Evolutionary conservation across 352 stramenopile genomes (phyloP).

Genomic region (Bremia lactucae): DNA sequence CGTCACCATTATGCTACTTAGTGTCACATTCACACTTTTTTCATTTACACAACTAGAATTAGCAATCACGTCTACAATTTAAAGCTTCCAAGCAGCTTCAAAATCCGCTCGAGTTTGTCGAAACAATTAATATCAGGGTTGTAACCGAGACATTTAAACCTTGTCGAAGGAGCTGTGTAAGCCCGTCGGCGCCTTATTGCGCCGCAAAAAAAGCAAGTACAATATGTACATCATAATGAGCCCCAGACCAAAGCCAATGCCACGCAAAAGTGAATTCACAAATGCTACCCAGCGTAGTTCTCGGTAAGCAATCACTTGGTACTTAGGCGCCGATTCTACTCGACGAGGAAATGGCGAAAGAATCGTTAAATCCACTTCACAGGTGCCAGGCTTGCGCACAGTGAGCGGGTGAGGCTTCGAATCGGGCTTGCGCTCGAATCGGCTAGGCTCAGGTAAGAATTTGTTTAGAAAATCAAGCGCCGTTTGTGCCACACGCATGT

Average conservation of each 20-base stretch:
- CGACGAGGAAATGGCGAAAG: conserved; percentile 50
- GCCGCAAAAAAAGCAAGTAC: conserved; percentile 61
- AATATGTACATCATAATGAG: conserved; percentile 76
- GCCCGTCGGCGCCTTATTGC: conserved; percentile 23
- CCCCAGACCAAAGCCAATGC: conserved; percentile 63
- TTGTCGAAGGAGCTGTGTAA: conserved; percentile 58
- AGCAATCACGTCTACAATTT: too few relatives aligned
- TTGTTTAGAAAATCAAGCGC: conserved; percentile 46
- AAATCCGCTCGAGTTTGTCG: conserved; percentile 10
- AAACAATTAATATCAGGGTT: conserved; percentile 13
- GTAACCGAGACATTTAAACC: conserved; percentile 33
- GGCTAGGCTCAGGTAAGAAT: conserved; percentile 57
- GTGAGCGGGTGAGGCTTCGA: conserved; percentile 34
- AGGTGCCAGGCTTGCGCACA: conserved; percentile 51
- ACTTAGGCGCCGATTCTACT: conserved; percentile 57
- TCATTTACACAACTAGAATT: too few relatives aligned
- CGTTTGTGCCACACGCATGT: not conserved
- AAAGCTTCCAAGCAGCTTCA: too few relatives aligned
- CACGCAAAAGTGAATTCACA: conserved; percentile 63
- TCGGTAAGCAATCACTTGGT: conserved; percentile 71
- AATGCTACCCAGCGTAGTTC: conserved; percentile 76
- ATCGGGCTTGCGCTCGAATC: conserved; percentile 52
- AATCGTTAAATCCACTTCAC: conserved; percentile 62
- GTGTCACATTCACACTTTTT: too few relatives aligned
- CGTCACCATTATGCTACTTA: too few relatives aligned